phyloP scores from a whole-genome alignment of 2,329 filamentous ascomycete species.

The Pseudocercospora eumusae region DNA sequence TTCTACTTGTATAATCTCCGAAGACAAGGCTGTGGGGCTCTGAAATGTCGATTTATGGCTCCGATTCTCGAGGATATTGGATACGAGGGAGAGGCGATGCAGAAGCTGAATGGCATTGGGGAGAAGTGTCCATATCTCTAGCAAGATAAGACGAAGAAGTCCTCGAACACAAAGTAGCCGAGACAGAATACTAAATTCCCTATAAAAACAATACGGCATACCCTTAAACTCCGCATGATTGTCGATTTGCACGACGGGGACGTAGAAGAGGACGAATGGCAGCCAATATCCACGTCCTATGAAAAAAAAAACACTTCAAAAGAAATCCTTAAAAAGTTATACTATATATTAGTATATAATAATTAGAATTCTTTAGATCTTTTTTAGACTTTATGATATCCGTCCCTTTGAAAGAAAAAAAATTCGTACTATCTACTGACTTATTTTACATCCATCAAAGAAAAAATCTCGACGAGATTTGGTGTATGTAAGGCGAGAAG shows the following conservation, averaged over 20 bases:
- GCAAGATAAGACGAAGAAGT: slow-evolving; percentile 2
- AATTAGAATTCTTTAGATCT: too few relatives aligned
- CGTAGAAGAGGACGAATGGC: neutral
- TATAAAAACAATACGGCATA: slow-evolving; percentile 7
- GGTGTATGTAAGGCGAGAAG: too few relatives aligned
- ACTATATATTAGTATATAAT: too few relatives aligned
- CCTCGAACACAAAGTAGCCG: neutral
- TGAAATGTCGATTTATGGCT: neutral
- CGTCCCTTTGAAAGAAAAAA: too few relatives aligned
- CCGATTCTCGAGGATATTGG: neutral
- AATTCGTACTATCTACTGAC: too few relatives aligned
- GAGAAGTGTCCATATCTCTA: neutral
- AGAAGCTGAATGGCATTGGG: neutral
- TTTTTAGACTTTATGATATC: too few relatives aligned
- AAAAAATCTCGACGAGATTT: too few relatives aligned
- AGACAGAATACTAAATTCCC: neutral
- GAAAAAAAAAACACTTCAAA: too few relatives aligned
- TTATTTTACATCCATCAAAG: too few relatives aligned
- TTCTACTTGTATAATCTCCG: neutral
- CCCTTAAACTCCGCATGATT: neutral
- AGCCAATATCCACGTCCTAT: too few relatives aligned
- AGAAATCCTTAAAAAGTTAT: too few relatives aligned
- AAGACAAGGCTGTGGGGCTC: neutral
- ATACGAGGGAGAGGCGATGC: neutral
- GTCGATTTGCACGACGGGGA: neutral